Evolutionary conservation across 2,329 filamentous ascomycete species (phyloP).

Genomic region (Parastagonospora nodorum): DNA sequence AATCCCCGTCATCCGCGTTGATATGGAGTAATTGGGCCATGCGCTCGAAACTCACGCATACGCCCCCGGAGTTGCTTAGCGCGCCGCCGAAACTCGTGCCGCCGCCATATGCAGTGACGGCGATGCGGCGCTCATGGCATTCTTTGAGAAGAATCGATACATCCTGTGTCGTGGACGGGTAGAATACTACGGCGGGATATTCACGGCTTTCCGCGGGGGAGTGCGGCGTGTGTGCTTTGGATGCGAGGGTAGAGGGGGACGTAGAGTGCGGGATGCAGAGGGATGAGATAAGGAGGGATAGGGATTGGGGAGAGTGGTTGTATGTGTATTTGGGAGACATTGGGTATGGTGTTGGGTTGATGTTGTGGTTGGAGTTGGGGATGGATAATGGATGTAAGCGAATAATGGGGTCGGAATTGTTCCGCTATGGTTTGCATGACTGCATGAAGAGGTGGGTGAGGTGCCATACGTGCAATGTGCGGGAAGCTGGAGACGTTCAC

Average conservation of each 20-base stretch:
- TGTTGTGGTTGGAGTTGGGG: not conserved
- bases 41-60: slow-evolving; percentile 80
- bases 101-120: slow-evolving; percentile 84
- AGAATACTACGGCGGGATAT: slow-evolving; percentile 65
- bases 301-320: slow-evolving; percentile 16
- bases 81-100: slow-evolving; percentile 89
- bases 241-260: slow-evolving; percentile 7
- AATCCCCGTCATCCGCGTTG: slow-evolving; percentile 68
- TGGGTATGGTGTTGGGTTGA: not conserved
- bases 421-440: not conserved
- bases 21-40: slow-evolving; percentile 62
- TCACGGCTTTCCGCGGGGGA: slow-evolving; percentile 35
- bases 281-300: slow-evolving; percentile 5
- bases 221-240: slow-evolving; percentile 30
- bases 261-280: slow-evolving; percentile 15
- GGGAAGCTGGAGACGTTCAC: no score
- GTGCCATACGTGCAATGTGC: no score
- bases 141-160: slow-evolving; percentile 81
- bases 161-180: slow-evolving; percentile 75
- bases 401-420: not conserved
- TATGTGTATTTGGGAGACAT: slow-evolving; percentile 10
- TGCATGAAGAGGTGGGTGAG: no score
- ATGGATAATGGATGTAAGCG: not conserved
- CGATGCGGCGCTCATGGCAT: slow-evolving; percentile 76
- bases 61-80: slow-evolving; percentile 78